These are phyloP conservation scores for Amanita subjunquillea DNA, from an alignment of 768 basidiomycete genomes.

Conservation along the genomic window DNA sequence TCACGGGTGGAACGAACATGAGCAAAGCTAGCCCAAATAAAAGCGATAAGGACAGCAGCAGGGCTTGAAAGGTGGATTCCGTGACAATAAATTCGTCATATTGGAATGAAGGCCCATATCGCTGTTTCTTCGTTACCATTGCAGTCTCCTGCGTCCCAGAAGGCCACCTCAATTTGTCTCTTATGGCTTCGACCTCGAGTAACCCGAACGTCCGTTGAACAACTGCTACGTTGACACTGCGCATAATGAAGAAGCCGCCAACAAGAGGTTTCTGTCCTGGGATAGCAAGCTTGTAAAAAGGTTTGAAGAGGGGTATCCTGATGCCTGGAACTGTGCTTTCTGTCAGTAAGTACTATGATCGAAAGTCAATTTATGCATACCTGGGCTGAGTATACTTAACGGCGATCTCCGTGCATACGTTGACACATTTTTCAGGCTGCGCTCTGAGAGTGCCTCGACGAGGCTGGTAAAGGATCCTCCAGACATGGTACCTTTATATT, in stretches of 20 bases:
- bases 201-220: slow-evolving; percentile 40
- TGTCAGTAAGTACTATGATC: not conserved
- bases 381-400: slow-evolving; percentile 28
- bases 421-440: slow-evolving; percentile 19
- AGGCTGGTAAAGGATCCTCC: slow-evolving; percentile 52
- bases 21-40: slow-evolving; percentile 21
- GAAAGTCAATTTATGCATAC: slow-evolving; percentile 14
- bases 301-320: slow-evolving; percentile 9
- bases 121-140: slow-evolving; percentile 12
- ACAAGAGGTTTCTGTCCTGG: slow-evolving; percentile 21
- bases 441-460: slow-evolving; percentile 26
- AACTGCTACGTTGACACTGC: slow-evolving; percentile 25
- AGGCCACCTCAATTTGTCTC: slow-evolving; percentile 12
- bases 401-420: slow-evolving; percentile 14
- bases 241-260: slow-evolving; percentile 33
- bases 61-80: slow-evolving; percentile 27
- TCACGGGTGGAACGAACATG: slow-evolving; percentile 26
- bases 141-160: not conserved
- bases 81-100: slow-evolving; percentile 64
- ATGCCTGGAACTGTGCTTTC: not conserved
- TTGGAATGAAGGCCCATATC: slow-evolving; percentile 63
- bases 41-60: slow-evolving; percentile 16
- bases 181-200: slow-evolving; percentile 22
- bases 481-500: slow-evolving; percentile 38
- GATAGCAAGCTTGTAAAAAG: slow-evolving; percentile 27